These are phyloP conservation scores for Orobanche coerulescens DNA, from an alignment of 257 asterid genomes.

Conservation along the genomic window DNA sequence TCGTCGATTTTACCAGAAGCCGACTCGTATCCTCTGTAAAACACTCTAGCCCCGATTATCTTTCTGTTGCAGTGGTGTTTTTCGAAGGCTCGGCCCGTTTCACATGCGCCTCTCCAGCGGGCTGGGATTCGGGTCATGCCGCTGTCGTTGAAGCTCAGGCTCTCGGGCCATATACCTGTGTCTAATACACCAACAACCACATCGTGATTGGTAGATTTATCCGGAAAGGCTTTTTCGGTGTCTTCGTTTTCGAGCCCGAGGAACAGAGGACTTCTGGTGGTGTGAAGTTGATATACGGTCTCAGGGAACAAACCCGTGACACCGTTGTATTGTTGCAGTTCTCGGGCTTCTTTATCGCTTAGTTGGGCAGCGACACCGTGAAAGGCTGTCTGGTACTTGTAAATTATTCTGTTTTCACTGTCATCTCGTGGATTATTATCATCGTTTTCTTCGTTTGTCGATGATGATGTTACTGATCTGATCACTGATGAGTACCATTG, in stretches of 20 bases:
- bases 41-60: conserved; percentile 76
- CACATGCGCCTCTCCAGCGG: conserved; percentile 71
- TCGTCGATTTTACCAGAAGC: conserved; percentile 72
- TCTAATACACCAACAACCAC: conserved; percentile 80
- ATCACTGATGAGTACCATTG: conserved; percentile 72
- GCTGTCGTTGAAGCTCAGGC: conserved; percentile 79
- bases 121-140: conserved; percentile 48
- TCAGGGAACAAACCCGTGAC: conserved; percentile 63
- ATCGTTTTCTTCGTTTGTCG: neutral
- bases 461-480: conserved; percentile 28
- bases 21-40: conserved; percentile 72
- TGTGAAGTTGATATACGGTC: conserved; percentile 59
- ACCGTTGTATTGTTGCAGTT: conserved; percentile 30
- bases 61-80: conserved; percentile 58
- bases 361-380: conserved; percentile 84
- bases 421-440: neutral
- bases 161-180: conserved; percentile 95
- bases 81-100: conserved; percentile 58
- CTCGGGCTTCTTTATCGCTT: conserved; percentile 40
- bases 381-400: conserved; percentile 64
- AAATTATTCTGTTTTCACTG: conserved; percentile 44
- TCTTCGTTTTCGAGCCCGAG: conserved; percentile 55
- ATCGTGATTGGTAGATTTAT: conserved; percentile 31
- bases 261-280: conserved; percentile 81
- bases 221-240: conserved; percentile 26